Base-by-base conservation (phyloP, 441 rosid species). In the Theobroma grandiflorum region DNA sequence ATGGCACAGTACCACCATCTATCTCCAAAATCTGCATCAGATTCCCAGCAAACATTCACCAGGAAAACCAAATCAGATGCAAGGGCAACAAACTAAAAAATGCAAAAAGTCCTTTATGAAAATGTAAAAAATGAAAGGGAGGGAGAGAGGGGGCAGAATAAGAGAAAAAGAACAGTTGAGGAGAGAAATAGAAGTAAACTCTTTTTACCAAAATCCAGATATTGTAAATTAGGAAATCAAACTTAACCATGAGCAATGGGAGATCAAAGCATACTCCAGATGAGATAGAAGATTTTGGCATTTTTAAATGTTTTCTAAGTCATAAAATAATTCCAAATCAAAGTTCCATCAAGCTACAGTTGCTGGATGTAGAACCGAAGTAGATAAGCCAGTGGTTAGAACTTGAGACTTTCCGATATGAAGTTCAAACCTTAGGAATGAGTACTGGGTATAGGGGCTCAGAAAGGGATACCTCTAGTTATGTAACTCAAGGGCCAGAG, bases 1-100 rank as follows among this genome's bases (percentile, higher is more conserved):
- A 78, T 79, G 81, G 71, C 63, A 86, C 83, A 72, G 82, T 73
- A 74, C 79, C 81, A 68, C 72, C 88, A 75, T 84, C 87, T 64
- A 82, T 37, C 78, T 87, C 86, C 57, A 84, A 81, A 84, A 63
- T 88, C 98, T 96, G 88, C 72, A 86, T 64, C 72, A 77, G 76
- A 33, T 18, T 20, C 20, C 65, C 76, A 57, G 47, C 5, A 73
- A 72, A 79, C 58, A 69, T 38, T 74, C 37, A 14, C 20, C 58
- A 74, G 50, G 74, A 11, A 66, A 40, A 4, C 38, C 40, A 72
- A 72, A 77, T 43, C 16, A 78, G 68, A 64, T 33, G 3, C 8
- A 52, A 65, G 70, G 22, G 10, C 9, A 7, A 58, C 12, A 47
- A 38, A 53, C 18, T 58, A 45, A 78, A 26, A 8, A 62, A 78